These are phyloP conservation scores for Climacium dendroides DNA, from an alignment of 225 moss, liverwort and hornwort genomes.

Conservation along the genomic window DNA sequence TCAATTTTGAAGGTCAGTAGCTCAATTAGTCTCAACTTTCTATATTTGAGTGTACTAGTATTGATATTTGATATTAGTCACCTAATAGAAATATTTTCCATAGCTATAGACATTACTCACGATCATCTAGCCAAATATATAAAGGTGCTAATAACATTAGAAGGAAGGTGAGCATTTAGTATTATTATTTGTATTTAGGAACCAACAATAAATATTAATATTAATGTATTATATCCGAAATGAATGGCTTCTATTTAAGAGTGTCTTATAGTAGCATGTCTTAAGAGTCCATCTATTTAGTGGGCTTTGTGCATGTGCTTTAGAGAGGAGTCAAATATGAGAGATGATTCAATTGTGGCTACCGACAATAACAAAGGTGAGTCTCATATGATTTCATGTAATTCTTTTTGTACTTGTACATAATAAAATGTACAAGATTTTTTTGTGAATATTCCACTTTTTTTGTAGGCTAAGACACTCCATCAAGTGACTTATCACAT, in stretches of 20 bases:
- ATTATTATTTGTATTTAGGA: background rate
- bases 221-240: background rate
- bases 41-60: no score
- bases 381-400: background rate
- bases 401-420: no score
- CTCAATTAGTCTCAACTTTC: background rate
- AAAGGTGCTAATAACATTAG: background rate
- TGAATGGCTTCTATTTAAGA: background rate
- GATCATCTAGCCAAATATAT: background rate
- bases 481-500: background rate
- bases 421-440: background rate
- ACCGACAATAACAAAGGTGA: background rate
- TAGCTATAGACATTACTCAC: background rate
- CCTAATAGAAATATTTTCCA: background rate
- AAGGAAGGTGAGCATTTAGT: background rate
- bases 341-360: background rate
- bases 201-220: background rate
- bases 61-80: background rate
- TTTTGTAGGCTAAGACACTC: background rate
- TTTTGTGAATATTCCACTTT: background rate
- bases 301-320: background rate
- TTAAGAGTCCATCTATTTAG: background rate
- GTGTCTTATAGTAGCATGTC: background rate
- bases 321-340: background rate
- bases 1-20: background rate